A percentile compares a stretch with the other conserved stretches of the same genome.
Conservation (phyloP, 176 grass and related monocot genomes). For the Aegilops umbellulata region DNA sequence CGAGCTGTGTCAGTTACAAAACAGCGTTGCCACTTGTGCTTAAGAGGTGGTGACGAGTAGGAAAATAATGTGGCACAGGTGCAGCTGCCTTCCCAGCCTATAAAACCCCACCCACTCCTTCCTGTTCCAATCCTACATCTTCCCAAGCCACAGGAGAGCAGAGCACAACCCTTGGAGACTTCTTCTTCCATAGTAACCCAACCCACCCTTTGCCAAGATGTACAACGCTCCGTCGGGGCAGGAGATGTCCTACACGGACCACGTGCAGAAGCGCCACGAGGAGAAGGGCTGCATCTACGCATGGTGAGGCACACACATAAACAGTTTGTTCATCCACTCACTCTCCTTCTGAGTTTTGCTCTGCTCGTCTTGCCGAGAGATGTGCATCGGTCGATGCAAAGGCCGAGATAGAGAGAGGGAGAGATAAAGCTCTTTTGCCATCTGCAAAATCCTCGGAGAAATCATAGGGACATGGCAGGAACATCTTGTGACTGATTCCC, state of each 20-base stretch:
- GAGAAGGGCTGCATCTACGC: slow-evolving; percentile 75
- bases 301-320: slow-evolving; percentile 25
- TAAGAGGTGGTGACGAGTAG: neutral
- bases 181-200: too few species aligned
- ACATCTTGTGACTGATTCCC: too few species aligned
- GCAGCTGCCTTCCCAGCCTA: neutral
- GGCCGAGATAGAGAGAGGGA: too few species aligned
- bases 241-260: slow-evolving; percentile 56
- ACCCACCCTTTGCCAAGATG: neutral
- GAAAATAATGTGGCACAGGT: neutral
- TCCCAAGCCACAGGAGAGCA: neutral
- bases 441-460: too few species aligned
- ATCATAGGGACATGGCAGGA: too few species aligned
- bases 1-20: too few species aligned
- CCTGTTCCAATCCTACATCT: neutral
- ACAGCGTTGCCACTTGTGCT: neutral
- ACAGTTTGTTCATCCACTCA: too few species aligned
- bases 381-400: too few species aligned
- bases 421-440: too few species aligned
- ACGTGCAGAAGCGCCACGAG: slow-evolving; percentile 60
- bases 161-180: too few species aligned
- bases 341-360: too few species aligned
- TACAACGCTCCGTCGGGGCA: slow-evolving; percentile 45
- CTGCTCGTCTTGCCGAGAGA: too few species aligned
- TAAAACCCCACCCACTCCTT: neutral